Base-by-base conservation (phyloP, 2,329 filamentous ascomycete genomes). In the Xylaria digitata region DNA sequence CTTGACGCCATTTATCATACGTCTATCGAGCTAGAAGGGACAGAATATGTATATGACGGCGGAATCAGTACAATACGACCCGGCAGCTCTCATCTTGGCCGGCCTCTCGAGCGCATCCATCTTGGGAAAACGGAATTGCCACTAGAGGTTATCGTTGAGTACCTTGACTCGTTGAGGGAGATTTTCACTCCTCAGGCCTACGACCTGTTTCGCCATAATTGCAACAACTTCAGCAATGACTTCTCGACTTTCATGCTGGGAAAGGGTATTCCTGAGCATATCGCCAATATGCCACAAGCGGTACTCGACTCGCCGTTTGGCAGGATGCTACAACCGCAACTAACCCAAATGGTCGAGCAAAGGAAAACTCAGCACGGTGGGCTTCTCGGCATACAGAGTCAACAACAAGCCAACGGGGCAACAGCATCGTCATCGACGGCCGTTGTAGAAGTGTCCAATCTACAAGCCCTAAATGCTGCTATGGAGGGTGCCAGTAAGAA, bases 1-100 rank as follows among this genome's bases (percentile, higher is more conserved):
- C 92, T 97, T 56, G 95, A 98, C 78, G 96, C 96, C 61, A 89
- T 99, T 60, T 98, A 98, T 73, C 96, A 99, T 78, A 98, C 96
- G 0, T 93, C 94, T 0, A 89, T 99, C 61, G 90, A 97, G 48
- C 84, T 98, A 45, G 87, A 89, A 59, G 90, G 90, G n/a, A 86
- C 91, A 57, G 96, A 99, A 80, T 97, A 97, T 78, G 88, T 95
- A 74, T 98, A 94, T 73, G 95, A 97, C 67, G 90, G 92, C 62
- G 93, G 93, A 62, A 91, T 98, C 59, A 92, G 97, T 74, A 89
- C 90, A 61, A 93, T 95, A 67, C 81, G 83, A 9, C 93, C 96
- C 0, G 94, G 94, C 0, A 86, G 87, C 11, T 97, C 94, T 1
- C 95, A 98, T 77, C 90, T 97, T 74, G 96, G 95, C 6, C 85